phyloP scores from a whole-genome alignment of 2,329 filamentous ascomycete species.

The Simplicillium sp. region DNA sequence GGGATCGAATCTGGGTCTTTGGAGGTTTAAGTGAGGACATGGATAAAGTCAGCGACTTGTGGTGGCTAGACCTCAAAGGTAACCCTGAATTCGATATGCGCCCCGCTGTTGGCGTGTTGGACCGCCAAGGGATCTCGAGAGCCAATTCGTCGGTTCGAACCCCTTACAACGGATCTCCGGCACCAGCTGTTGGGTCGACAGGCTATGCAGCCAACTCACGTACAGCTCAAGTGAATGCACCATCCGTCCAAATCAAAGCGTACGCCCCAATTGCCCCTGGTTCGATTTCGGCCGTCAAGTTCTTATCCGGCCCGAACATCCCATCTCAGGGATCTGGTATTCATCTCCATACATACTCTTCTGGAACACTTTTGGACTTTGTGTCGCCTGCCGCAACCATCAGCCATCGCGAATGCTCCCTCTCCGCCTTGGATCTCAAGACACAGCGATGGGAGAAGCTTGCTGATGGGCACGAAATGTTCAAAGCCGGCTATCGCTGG shows the following conservation, averaged over 20 bases:
- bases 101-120: slow-evolving; percentile 45
- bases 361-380: slow-evolving; percentile 85
- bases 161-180: slow-evolving; percentile 38
- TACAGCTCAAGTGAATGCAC: slow-evolving; percentile 56
- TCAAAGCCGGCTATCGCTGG: slow-evolving; percentile 87
- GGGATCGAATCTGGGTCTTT: slow-evolving; percentile 91
- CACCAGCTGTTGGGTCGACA: slow-evolving; percentile 45
- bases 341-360: slow-evolving; percentile 93
- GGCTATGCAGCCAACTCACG: slow-evolving; percentile 61
- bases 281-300: slow-evolving; percentile 81
- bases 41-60: slow-evolving; percentile 92
- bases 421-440: slow-evolving; percentile 81
- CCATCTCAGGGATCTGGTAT: slow-evolving; percentile 84
- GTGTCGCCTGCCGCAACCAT: slow-evolving; percentile 87
- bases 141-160: slow-evolving; percentile 42
- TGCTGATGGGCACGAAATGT: slow-evolving; percentile 89
- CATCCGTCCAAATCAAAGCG: slow-evolving; percentile 55
- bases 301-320: slow-evolving; percentile 70
- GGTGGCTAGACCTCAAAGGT: slow-evolving; percentile 94
- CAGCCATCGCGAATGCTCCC: slow-evolving; percentile 75
- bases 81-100: slow-evolving; percentile 73
- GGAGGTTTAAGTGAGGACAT: slow-evolving; percentile 91
- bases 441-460: slow-evolving; percentile 89
- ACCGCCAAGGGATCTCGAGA: slow-evolving; percentile 31
- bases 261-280: slow-evolving; percentile 84